These are phyloP conservation scores for Kuraishia borneana DNA, from an alignment of 805 yeast genomes.

Conservation along the genomic window DNA sequence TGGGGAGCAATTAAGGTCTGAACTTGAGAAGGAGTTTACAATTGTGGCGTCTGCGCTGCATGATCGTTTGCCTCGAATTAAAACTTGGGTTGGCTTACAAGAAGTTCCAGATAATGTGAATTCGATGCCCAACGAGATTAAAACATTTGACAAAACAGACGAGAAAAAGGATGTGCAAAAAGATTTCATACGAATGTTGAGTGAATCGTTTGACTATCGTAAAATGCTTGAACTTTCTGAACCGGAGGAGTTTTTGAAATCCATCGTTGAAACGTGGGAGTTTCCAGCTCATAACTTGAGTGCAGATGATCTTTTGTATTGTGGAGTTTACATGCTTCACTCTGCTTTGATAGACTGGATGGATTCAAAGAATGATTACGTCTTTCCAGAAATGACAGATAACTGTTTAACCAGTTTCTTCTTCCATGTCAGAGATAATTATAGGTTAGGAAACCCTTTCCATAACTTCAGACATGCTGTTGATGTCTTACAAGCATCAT, in stretches of 20 bases:
- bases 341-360: constrained; percentile 22
- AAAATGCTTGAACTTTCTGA: constrained; percentile 12
- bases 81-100: constrained; percentile 29
- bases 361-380: background rate
- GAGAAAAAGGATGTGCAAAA: constrained; percentile 6
- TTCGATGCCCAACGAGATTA: constrained; percentile 22
- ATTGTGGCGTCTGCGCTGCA: too few relatives aligned
- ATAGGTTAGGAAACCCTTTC: constrained; percentile 78
- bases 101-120: constrained; percentile 11
- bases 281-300: constrained; percentile 59
- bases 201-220: constrained; percentile 17
- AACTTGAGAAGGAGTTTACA: too few relatives aligned
- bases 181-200: constrained; percentile 11
- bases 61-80: constrained; percentile 22
- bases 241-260: constrained; percentile 13
- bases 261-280: constrained; percentile 48
- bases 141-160: background rate
- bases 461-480: constrained; percentile 95
- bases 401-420: constrained; percentile 48
- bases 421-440: constrained; percentile 62
- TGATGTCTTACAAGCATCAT: constrained; percentile 88
- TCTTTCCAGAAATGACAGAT: constrained; percentile 1
- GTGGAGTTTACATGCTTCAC: constrained; percentile 44
- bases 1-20: too few relatives aligned
- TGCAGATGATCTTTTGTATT: constrained; percentile 54